These are phyloP conservation scores for Kuraishia molischiana DNA, from an alignment of 805 yeast genomes.

Conservation along the genomic window DNA sequence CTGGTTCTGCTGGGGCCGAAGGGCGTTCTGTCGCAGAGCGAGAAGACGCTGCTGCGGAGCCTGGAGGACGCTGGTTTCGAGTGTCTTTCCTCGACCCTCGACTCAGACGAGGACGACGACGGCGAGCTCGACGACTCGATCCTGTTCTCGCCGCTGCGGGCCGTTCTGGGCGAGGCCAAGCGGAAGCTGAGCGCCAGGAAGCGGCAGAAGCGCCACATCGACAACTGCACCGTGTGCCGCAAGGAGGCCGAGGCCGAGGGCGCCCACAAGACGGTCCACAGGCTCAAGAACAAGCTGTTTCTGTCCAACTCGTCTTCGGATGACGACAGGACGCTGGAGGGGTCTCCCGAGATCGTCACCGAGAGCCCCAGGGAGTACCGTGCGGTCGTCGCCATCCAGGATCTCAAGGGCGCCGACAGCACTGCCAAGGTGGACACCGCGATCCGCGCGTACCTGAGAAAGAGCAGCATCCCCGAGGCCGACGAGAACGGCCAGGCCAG, in stretches of 20 bases:
- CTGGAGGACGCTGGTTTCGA: constrained; percentile 28
- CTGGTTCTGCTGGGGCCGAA: constrained; percentile 18
- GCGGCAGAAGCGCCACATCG: constrained; percentile 23
- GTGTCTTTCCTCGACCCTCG: constrained; percentile 12
- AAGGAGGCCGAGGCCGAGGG: constrained; percentile 10
- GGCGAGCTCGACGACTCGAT: neutral
- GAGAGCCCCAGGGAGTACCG: constrained; percentile 21
- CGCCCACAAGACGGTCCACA: constrained; percentile 2
- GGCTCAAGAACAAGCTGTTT: neutral
- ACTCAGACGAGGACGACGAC: constrained; percentile 1
- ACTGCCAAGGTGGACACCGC: constrained; percentile 37
- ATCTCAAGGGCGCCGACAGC: constrained; percentile 66
- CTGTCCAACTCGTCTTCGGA: constrained; percentile 5
- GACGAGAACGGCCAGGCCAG: constrained; percentile 7
- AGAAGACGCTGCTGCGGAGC: constrained; percentile 16
- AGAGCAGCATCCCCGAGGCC: constrained; percentile 10
- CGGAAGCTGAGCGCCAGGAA: constrained; percentile 10
- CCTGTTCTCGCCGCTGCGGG: constrained; percentile 8
- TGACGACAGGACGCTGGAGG: constrained; percentile 13
- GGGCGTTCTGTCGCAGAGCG: constrained; percentile 9
- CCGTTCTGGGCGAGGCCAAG: constrained; percentile 10
- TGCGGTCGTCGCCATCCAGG: constrained; percentile 48
- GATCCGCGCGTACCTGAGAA: constrained; percentile 16
- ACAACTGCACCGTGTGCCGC: constrained; percentile 32
- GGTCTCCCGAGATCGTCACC: constrained; percentile 12